These are phyloP conservation scores for Saccharomyces cerevisiae DNA, from an alignment of 805 yeast species.

Conservation along the genomic window DNA sequence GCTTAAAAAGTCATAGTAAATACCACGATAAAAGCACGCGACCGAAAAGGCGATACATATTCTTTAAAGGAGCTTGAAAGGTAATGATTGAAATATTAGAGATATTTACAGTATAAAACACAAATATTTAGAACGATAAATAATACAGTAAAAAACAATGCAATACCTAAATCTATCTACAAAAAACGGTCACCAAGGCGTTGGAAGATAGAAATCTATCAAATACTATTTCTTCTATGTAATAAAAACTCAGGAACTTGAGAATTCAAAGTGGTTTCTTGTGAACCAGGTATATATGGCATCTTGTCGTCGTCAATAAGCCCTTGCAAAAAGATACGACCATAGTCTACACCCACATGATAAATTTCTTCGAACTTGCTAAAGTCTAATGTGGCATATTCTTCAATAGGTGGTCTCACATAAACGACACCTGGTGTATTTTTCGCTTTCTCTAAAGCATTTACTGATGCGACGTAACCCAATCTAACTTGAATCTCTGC, in stretches of 20 bases:
- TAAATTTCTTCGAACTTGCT: conserved; percentile 86
- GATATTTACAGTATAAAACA: conserved; percentile 1
- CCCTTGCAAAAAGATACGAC: conserved; percentile 45
- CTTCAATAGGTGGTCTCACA: conserved; percentile 88
- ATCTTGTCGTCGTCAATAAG: conserved; percentile 46
- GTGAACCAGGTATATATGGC: conserved; percentile 54
- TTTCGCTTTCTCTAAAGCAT: conserved; percentile 84
- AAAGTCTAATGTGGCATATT: conserved; percentile 85
- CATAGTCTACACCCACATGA: conserved; percentile 70
- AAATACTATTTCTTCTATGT: conserved; percentile 61
- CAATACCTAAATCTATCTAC: neutral
- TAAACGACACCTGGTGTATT: conserved; percentile 76
- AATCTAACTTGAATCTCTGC: conserved; percentile 89
- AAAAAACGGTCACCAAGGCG: conserved; percentile 1
- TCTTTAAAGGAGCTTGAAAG: neutral
- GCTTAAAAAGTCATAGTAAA: neutral
- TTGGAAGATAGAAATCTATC: conserved; percentile 6
- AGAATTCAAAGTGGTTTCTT: conserved; percentile 15
- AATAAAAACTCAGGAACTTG: conserved; percentile 29
- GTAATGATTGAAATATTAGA: neutral
- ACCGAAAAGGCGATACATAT: neutral
- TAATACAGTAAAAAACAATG: conserved; percentile 1
- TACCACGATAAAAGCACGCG: neutral
- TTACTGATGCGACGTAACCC: conserved; percentile 92
- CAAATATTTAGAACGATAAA: neutral